These are phyloP conservation scores for Didymella sp. DNA, from an alignment of 2,329 filamentous ascomycete genomes.

Conservation along the genomic window DNA sequence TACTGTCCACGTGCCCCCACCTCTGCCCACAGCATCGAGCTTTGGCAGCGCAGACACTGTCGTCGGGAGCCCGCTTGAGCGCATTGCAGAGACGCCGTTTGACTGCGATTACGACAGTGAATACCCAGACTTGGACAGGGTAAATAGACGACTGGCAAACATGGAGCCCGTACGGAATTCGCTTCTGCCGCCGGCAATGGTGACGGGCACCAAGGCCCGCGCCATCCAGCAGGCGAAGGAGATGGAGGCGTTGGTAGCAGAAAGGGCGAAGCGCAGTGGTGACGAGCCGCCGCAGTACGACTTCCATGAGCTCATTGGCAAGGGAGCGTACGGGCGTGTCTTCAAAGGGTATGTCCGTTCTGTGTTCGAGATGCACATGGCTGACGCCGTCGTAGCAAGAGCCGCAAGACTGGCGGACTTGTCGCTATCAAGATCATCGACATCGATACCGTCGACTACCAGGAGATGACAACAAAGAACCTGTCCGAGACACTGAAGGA, in stretches of 20 bases:
- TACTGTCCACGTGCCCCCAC: constrained; percentile 16
- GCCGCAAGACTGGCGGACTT: constrained; percentile 55
- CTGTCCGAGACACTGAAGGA: constrained; percentile 65
- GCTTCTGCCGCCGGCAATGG: constrained; percentile 38
- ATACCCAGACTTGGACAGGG: constrained; percentile 7
- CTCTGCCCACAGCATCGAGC: constrained; percentile 20
- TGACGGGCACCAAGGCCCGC: constrained; percentile 60
- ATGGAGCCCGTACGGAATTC: constrained; percentile 41
- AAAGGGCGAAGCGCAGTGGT: constrained; percentile 66
- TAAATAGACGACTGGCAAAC: constrained; percentile 14
- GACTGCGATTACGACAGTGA: constrained; percentile 22
- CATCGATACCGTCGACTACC: constrained; percentile 75
- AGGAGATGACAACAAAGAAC: constrained; percentile 50
- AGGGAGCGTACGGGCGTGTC: constrained; percentile 76
- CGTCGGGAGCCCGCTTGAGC: constrained; percentile 31
- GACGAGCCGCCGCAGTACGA: constrained; percentile 69
- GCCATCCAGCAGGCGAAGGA: constrained; percentile 73
- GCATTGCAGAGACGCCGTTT: constrained; percentile 37
- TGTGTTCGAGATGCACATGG: not conserved
- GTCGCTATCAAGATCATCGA: constrained; percentile 85
- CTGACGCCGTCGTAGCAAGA: constrained; percentile 44
- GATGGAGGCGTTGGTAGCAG: constrained; percentile 70
- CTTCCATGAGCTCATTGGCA: constrained; percentile 76
- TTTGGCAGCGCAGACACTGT: constrained; percentile 25
- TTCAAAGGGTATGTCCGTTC: constrained; percentile 64